Percentiles rank a stretch among this genome's conserved stretches.
Evolutionary conservation across 805 yeast species (phyloP).

Genomic region (Candida oleophila): DNA sequence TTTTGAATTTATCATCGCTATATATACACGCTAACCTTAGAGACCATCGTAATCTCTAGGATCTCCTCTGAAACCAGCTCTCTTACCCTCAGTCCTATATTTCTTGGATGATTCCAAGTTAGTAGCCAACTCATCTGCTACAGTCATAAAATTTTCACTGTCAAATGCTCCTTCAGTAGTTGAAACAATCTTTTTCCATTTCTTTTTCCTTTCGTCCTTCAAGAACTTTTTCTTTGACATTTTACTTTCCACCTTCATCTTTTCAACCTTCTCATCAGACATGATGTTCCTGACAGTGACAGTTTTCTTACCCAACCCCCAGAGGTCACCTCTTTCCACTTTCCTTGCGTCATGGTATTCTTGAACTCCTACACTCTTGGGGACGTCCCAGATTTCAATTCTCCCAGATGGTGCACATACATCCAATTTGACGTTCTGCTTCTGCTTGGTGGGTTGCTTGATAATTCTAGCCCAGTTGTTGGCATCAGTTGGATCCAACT

Average conservation of each 20-base stretch:
- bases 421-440: conserved; percentile 78
- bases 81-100: conserved; percentile 32
- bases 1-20: neutral
- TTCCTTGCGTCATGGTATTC: conserved; percentile 90
- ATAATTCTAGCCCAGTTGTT: conserved; percentile 72
- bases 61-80: conserved; percentile 23
- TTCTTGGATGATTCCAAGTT: conserved; percentile 30
- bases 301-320: conserved; percentile 56
- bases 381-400: conserved; percentile 83
- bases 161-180: conserved; percentile 21
- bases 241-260: conserved; percentile 34
- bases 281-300: conserved; percentile 29
- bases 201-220: conserved; percentile 34
- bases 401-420: conserved; percentile 79
- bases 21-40: neutral
- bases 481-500: conserved; percentile 16
- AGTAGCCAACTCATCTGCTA: conserved; percentile 28
- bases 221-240: conserved; percentile 37
- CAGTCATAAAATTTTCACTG: conserved; percentile 16
- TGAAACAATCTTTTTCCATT: conserved; percentile 31
- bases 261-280: conserved; percentile 28
- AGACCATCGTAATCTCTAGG: conserved; percentile 6
- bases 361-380: conserved; percentile 72
- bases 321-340: conserved; percentile 77
- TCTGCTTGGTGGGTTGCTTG: conserved; percentile 68